These are phyloP conservation scores for Cenchrus fungigraminus DNA, from an alignment of 176 grass and related monocot genomes.

Conservation along the genomic window DNA sequence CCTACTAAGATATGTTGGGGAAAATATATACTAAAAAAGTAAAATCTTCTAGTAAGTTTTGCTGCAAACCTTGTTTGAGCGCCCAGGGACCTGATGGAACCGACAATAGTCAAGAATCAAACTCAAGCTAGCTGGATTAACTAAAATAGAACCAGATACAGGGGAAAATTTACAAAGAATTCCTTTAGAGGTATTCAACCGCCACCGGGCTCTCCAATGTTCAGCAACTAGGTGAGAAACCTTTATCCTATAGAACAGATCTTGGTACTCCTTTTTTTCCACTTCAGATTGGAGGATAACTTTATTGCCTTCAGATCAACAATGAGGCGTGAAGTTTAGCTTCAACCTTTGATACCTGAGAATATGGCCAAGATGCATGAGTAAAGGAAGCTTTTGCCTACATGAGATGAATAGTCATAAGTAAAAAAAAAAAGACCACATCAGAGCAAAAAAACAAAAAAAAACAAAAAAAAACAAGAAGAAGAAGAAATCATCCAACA, in stretches of 20 bases:
- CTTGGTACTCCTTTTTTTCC: background rate
- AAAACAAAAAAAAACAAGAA: too few species aligned
- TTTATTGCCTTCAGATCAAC: constrained; percentile 3
- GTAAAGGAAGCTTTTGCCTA: background rate
- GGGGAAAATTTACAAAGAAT: constrained; percentile 31
- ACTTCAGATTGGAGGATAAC: background rate
- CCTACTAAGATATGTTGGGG: constrained; percentile 19
- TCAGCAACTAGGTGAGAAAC: constrained; percentile 7
- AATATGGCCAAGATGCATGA: background rate
- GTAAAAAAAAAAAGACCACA: background rate
- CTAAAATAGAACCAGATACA: constrained; percentile 36
- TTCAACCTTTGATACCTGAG: constrained; percentile 26
- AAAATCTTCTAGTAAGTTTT: background rate
- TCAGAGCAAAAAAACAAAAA: background rate
- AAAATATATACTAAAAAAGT: constrained; percentile 9
- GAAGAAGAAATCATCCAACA: too few species aligned
- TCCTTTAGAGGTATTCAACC: constrained; percentile 21
- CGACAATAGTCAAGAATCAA: constrained; percentile 98
- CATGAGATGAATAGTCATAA: background rate
- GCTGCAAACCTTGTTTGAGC: constrained; percentile 86
- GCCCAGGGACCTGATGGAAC: constrained; percentile 93
- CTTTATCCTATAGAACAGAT: constrained; percentile 32
- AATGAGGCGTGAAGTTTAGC: background rate
- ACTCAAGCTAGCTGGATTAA: constrained; percentile 88
- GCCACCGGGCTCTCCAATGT: background rate